These are phyloP conservation scores for Aspergillus nomiae DNA, from an alignment of 2,329 filamentous ascomycete genomes.

Conservation along the genomic window DNA sequence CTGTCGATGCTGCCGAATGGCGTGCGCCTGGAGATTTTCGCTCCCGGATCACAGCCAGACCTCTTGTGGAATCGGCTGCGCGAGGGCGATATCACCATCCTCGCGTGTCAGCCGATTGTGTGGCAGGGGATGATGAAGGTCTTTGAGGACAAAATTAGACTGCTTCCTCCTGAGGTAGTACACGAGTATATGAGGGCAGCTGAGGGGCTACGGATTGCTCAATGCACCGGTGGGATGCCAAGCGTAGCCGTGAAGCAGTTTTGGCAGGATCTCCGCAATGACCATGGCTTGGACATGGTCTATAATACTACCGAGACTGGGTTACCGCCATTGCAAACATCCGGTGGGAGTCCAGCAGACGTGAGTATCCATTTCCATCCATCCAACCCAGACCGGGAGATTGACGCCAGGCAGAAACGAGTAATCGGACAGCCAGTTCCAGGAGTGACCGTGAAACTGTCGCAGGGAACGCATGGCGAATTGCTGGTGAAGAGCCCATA, in stretches of 20 bases:
- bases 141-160: background rate
- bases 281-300: background rate
- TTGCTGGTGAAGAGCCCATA: slow-evolving; percentile 12
- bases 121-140: background rate
- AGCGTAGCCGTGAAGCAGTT: too few relatives aligned
- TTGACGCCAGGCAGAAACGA: background rate
- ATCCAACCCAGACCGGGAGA: background rate
- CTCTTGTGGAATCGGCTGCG: background rate
- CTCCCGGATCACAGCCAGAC: too few relatives aligned
- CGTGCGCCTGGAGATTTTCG: background rate
- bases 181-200: background rate
- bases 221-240: background rate
- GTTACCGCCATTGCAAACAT: background rate
- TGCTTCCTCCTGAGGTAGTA: background rate
- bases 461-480: slow-evolving; percentile 13
- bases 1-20: background rate
- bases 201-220: background rate
- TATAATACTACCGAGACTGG: background rate
- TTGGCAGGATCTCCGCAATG: background rate
- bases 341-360: background rate
- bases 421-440: background rate
- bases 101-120: background rate
- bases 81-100: background rate
- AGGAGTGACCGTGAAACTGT: slow-evolving; percentile 6
- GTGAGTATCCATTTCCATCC: background rate